Percentiles rank a stretch among this genome's conserved stretches.
These are phyloP conservation scores for Hypholoma fasciculare DNA, from an alignment of 768 basidiomycete species.

Conservation along the genomic window DNA sequence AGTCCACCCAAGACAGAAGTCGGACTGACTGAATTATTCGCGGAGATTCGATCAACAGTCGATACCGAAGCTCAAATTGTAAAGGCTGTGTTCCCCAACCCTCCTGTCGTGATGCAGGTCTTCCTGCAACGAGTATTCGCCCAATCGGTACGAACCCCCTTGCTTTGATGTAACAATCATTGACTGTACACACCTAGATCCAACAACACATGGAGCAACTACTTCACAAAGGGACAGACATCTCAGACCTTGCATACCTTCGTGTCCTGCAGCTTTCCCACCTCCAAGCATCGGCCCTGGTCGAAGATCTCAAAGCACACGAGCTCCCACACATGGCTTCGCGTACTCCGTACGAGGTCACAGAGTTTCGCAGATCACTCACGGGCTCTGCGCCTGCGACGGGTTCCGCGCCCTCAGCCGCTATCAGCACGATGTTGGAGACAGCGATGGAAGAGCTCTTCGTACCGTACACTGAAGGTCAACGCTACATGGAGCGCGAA, in stretches of 20 bases:
- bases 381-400: conserved; percentile 44
- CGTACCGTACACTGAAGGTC: conserved; percentile 89
- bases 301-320: conserved; percentile 91
- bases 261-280: conserved; percentile 90
- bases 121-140: conserved; percentile 97
- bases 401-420: conserved; percentile 47
- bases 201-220: conserved; percentile 96
- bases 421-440: conserved; percentile 89
- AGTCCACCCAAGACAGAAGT: conserved; percentile 76
- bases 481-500: conserved; percentile 90
- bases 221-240: conserved; percentile 67
- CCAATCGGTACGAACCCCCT: conserved; percentile 69
- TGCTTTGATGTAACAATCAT: background rate
- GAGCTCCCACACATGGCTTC: conserved; percentile 74
- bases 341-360: conserved; percentile 61
- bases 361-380: conserved; percentile 60
- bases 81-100: conserved; percentile 97
- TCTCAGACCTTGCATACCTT: conserved; percentile 89
- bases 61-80: conserved; percentile 97
- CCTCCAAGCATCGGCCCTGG: conserved; percentile 69
- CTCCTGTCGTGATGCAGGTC: conserved; percentile 95
- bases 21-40: conserved; percentile 77
- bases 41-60: conserved; percentile 87
- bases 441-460: conserved; percentile 96
- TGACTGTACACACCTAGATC: conserved; percentile 54